Percentiles rank a stretch among this genome's conserved stretches.
These are phyloP conservation scores for Pythium grandisporangium DNA, from an alignment of 352 stramenopile species.

Conservation along the genomic window DNA sequence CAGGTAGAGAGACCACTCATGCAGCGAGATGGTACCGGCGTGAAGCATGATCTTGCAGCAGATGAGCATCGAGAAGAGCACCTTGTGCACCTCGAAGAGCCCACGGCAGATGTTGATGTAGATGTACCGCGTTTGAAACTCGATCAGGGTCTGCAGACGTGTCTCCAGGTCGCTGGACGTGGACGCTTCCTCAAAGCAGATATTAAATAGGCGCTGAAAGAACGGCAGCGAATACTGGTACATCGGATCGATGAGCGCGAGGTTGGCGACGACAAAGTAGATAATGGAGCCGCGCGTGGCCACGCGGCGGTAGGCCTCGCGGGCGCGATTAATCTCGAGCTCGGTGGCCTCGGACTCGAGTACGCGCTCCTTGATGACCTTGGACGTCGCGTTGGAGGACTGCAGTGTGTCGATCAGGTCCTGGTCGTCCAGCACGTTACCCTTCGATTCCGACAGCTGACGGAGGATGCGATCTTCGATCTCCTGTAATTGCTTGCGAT, in stretches of 20 bases:
- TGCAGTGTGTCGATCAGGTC: conserved; percentile 81
- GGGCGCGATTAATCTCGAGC: conserved; percentile 83
- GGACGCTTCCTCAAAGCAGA: conserved; percentile 81
- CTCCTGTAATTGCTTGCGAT: conserved; percentile 89
- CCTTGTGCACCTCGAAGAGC: conserved; percentile 91
- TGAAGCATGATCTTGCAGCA: conserved; percentile 92
- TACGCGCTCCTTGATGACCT: conserved; percentile 86
- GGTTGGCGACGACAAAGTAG: conserved; percentile 92
- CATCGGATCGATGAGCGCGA: conserved; percentile 91
- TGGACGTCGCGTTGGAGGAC: conserved; percentile 79
- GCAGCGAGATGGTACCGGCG: conserved; percentile 43
- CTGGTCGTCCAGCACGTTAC: conserved; percentile 92
- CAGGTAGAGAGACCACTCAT: conserved; percentile 89
- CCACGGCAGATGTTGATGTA: conserved; percentile 93
- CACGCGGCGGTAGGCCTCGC: conserved; percentile 88
- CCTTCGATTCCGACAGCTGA: conserved; percentile 85
- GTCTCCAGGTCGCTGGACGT: conserved; percentile 39
- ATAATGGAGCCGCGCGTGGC: conserved; percentile 90
- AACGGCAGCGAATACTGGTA: conserved; percentile 95
- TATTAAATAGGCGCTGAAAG: conserved; percentile 89
- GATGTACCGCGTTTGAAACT: conserved; percentile 87
- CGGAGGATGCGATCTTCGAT: conserved; percentile 91
- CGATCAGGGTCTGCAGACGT: conserved; percentile 77
- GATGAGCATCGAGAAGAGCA: conserved; percentile 92
- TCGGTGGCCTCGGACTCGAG: conserved; percentile 87